Evolutionary conservation across 257 asterid genomes (phyloP).

Genomic region (Vinca minor): DNA sequence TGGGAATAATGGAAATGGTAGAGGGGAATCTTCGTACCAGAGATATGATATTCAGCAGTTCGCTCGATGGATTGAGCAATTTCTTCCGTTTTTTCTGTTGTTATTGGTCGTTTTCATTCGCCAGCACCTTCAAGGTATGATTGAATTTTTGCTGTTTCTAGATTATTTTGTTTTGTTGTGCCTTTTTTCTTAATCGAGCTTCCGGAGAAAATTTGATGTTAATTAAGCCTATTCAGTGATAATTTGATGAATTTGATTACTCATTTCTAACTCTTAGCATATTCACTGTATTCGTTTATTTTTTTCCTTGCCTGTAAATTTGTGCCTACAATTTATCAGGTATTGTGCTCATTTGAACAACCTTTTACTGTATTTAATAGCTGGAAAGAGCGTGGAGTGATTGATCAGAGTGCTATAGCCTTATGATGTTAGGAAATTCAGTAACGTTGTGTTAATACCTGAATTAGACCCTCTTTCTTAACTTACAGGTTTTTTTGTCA

Average conservation of each 20-base stretch:
- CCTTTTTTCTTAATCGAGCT: not conserved
- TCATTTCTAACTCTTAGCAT: too few species aligned
- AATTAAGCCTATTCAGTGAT: not conserved
- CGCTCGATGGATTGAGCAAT: constrained; percentile 84
- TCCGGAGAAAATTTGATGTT: not conserved
- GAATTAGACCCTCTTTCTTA: constrained; percentile 2
- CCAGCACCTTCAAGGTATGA: constrained; percentile 86
- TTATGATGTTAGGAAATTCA: not conserved
- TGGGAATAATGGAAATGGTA: constrained; percentile 12
- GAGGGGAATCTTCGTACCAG: constrained; percentile 45
- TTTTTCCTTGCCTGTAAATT: not conserved
- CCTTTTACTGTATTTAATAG: not conserved
- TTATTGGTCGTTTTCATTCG: constrained; percentile 79
- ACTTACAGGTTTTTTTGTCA: constrained; percentile 63
- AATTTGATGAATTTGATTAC: not conserved
- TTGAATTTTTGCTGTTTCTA: not conserved
- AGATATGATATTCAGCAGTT: constrained; percentile 76
- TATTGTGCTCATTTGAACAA: not conserved
- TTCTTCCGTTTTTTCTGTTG: constrained; percentile 79
- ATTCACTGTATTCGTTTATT: too few species aligned
- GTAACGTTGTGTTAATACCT: not conserved
- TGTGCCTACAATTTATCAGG: not conserved
- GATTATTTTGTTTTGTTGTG: not conserved
- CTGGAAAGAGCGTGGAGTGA: not conserved
- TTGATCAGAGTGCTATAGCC: not conserved